Evolutionary conservation across 2,329 filamentous ascomycete genomes (phyloP), one percentile per base, ranked within the genome.

Genomic region (Calycina marina): DNA sequence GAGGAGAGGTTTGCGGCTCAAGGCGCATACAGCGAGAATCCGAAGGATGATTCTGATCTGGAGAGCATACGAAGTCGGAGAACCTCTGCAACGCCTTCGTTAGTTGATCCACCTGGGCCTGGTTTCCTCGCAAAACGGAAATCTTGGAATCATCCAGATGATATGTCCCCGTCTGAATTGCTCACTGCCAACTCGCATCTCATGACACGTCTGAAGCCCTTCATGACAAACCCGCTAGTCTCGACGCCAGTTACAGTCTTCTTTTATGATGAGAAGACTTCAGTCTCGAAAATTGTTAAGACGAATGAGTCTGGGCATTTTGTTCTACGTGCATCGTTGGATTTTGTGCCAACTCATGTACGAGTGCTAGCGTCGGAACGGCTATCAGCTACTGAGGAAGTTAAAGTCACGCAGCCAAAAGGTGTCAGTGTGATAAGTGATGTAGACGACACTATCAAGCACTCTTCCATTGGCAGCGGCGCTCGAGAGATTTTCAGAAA

Each of bases 371-470:
- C 84, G 4, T 86, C 79, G 9, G 85, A 94, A 49, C 69, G 77
- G 36, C 63, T 98, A 3, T 93, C 86, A 11, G 77, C 76, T 0
- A 83, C 78, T 2, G 79, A 90, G 41, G 69, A 81, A 34, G 67
- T 98, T 27, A 65, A 72, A 25, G 62, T 96, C 31, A 85, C 79
- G 4, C 78, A 88, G 37, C 71, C 80, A 0, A 63, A 62, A 14
- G 90, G 90, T 25, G 70, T 98, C 40, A 96, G 86, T 54, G 51
- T 98, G 37, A 96, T 98, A 53, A 96, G 84, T 52, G 90, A 98
- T 52, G 90, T 98, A 41, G 90, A 98, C 50, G 90, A 98, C 55
- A 98, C 90, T 0, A 77, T 98, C 51, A 98, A 98, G 55, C 79
- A 85, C 47, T 94, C 90, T 13, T 92, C 86, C 35, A 94, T 98